Percentiles rank a stretch among this genome's conserved stretches.
phyloP scores from a whole-genome alignment of 257 asterid species.

The Salvia miltiorrhiza region DNA sequence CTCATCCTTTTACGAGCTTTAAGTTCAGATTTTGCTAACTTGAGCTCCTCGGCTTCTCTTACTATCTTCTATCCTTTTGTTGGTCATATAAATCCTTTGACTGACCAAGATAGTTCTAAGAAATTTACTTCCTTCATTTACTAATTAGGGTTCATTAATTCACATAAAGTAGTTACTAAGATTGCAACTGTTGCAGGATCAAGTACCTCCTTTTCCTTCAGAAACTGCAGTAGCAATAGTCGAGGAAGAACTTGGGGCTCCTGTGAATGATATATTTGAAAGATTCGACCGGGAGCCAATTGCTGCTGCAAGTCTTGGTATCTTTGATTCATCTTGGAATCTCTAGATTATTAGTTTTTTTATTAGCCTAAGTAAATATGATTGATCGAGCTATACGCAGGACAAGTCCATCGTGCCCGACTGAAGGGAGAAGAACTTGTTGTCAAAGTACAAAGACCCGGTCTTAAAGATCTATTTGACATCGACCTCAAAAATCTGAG shows the following conservation, averaged over 20 bases:
- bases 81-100: no score
- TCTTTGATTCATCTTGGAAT: constrained; percentile 1
- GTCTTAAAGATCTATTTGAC: constrained; percentile 84
- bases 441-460: constrained; percentile 91
- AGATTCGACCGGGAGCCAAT: constrained; percentile 83
- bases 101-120: no score
- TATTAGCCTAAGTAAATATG: background rate
- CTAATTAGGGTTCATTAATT: background rate
- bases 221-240: constrained; percentile 72
- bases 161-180: background rate
- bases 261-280: constrained; percentile 56
- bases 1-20: no score
- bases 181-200: constrained; percentile 54
- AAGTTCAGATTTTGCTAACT: no score
- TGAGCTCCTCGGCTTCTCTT: no score
- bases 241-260: constrained; percentile 77
- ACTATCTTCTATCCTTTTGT: no score
- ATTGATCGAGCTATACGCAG: constrained; percentile 32
- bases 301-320: constrained; percentile 98
- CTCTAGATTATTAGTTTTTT: background rate
- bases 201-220: constrained; percentile 96
- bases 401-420: constrained; percentile 93
- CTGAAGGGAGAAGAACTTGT: constrained; percentile 73
- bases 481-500: constrained; percentile 89
- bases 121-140: no score